Evolutionary conservation across 106 monocot genomes (phyloP), one percentile per base, ranked within the genome.

Genomic region (Narthecium ossifragum): DNA sequence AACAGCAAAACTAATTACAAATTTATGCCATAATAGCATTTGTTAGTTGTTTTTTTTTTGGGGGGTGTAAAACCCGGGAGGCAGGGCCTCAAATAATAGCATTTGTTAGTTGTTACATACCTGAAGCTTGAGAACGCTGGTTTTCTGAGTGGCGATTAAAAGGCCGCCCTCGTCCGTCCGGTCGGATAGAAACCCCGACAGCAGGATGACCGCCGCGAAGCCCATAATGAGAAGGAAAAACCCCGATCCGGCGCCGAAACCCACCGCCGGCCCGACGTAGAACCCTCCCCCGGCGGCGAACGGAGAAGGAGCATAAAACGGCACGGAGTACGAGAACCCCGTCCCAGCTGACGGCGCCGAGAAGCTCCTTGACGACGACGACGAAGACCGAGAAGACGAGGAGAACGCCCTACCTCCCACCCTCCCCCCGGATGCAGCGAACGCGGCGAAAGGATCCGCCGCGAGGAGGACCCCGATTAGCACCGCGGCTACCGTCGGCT

Each of bases 121-220:
- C 94, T 96, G 94, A 39, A 96, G 80, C 72, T 96, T 96, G 55
- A 96, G 53, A 9, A 96, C 86, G 20, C 64, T 90, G 26, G 86
- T 96, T 77, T 86, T 96, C 65, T 89, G 77, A n/a, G 80, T 67
- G 36, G 77, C 86, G 2, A 83, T 80, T 25, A 96, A 78, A 5
- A 96, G 67, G 32, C 94, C 81, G 5, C 73, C 93, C 41, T 79
- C 68, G 45, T 78, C 86, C 3, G 69, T 58, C 36, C 79, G 55
- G 48, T 90, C 94, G 2, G 94, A 83, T 9, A 94, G 57, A 49
- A 90, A 83, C 31, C 86, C 94, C 0, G 83, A 78, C 8, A 96
- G 55, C 53, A n/a, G n/a, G n/a, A n/a, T n/a, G n/a, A n/a, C n/a
- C n/a, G n/a, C n/a, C n/a, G n/a, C n/a, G n/a, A n/a, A n/a, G n/a